Percentiles rank a stretch among this genome's conserved stretches.
Conservation (phyloP, 2,329 filamentous ascomycete genomes). For the Stemphylium lycopersici region DNA sequence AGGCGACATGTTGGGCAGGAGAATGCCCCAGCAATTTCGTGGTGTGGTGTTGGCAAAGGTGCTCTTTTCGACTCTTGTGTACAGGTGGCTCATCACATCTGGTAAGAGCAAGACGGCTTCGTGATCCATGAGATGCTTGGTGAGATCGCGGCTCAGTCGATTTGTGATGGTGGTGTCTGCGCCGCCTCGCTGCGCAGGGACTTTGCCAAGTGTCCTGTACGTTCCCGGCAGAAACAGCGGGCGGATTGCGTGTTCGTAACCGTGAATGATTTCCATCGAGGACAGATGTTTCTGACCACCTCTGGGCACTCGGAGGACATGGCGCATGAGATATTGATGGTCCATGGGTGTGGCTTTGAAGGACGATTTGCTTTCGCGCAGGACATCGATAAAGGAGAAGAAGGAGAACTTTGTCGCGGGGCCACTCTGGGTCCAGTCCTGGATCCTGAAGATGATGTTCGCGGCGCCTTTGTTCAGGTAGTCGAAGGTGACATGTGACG, state of each 20-base stretch:
- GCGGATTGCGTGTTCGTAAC: conserved; percentile 34
- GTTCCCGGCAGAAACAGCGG: conserved; percentile 34
- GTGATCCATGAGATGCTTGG: conserved; percentile 29
- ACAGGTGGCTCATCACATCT: conserved; percentile 20
- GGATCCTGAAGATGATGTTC: conserved; percentile 42
- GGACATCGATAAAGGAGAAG: conserved; percentile 26
- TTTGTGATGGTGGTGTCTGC: conserved; percentile 7
- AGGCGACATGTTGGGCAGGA: conserved; percentile 43
- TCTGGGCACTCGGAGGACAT: conserved; percentile 41
- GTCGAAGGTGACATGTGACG: conserved; percentile 21
- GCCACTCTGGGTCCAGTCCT: conserved; percentile 7
- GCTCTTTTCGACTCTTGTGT: conserved; percentile 4
- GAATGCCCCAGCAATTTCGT: conserved; percentile 27
- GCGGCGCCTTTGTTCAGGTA: conserved; percentile 45
- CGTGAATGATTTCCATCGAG: conserved; percentile 32
- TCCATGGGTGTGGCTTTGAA: conserved; percentile 15
- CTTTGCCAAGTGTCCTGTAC: background rate
- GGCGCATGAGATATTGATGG: conserved; percentile 12
- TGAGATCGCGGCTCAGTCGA: conserved; percentile 12
- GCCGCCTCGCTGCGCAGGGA: conserved; percentile 1
- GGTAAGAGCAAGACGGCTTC: conserved; percentile 21
- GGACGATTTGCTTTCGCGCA: conserved; percentile 1
- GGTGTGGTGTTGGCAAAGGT: conserved; percentile 10
- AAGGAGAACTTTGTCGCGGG: background rate
- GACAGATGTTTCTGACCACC: conserved; percentile 34